A percentile compares a stretch with the other conserved stretches of the same genome.
Evolutionary conservation across 192 early-diverging fungal species (phyloP).

Genomic region (Ramicandelaber brevisporus): DNA sequence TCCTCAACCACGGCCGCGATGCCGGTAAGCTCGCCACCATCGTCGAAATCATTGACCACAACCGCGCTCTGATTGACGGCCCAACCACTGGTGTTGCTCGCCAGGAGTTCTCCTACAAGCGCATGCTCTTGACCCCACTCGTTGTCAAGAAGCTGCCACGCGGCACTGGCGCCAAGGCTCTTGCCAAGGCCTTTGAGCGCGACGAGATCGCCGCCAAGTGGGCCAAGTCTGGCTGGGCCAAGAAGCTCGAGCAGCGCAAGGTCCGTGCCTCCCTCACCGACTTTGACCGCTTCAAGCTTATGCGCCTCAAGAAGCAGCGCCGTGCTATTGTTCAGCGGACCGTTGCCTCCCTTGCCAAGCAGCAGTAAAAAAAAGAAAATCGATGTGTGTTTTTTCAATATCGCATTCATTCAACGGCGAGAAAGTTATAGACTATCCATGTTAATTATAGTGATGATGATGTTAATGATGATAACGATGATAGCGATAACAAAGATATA

Average conservation of each 20-base stretch:
- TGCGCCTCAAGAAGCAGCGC: conserved; percentile 74
- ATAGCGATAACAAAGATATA: no score
- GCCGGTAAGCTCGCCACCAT: conserved; percentile 95
- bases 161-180: conserved; percentile 39
- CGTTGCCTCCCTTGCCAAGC: conserved; percentile 15
- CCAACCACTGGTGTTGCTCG: conserved; percentile 86
- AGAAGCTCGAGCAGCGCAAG: conserved; percentile 75
- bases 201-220: conserved; percentile 55
- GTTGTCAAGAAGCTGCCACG: conserved; percentile 67
- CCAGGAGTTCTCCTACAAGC: conserved; percentile 69
- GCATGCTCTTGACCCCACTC: conserved; percentile 72
- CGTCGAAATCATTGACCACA: conserved; percentile 99
- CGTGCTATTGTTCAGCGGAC: conserved; percentile 15
- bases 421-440: no score
- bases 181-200: conserved; percentile 64
- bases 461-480: no score
- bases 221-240: conserved; percentile 79
- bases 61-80: conserved; percentile 89
- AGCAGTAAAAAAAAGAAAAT: conserved; percentile 10
- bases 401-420: no score
- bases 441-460: no score
- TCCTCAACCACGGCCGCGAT: conserved; percentile 81
- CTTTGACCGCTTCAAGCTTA: conserved; percentile 97
- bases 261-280: conserved; percentile 56
- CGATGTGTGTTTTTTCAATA: no score